Conservation (phyloP, 2,329 filamentous ascomycete genomes). For the Arthroderma sp. region DNA sequence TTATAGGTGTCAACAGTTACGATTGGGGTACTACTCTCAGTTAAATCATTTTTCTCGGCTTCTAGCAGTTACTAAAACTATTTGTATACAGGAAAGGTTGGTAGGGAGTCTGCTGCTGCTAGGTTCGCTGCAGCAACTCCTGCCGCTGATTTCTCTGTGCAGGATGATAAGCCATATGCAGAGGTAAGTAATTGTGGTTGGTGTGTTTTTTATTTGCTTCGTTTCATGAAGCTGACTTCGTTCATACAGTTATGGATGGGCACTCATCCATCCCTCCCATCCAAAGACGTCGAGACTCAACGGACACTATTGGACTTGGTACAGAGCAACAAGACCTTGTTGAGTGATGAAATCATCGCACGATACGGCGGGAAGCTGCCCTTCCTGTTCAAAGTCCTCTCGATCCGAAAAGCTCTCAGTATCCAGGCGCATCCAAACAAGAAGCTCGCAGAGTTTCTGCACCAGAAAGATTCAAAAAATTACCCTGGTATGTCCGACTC, state of each 20-base stretch:
- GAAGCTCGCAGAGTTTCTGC: conserved; percentile 78
- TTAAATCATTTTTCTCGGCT: conserved; percentile 14
- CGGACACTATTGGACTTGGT: conserved; percentile 78
- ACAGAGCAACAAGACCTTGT: conserved; percentile 69
- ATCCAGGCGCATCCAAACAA: conserved; percentile 97
- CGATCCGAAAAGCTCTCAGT: conserved; percentile 86
- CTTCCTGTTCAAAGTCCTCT: conserved; percentile 96
- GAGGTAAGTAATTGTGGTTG: conserved; percentile 48
- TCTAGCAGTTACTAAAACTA: conserved; percentile 17
- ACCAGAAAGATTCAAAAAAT: conserved; percentile 76
- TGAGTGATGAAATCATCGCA: conserved; percentile 58
- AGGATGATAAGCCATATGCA: conserved; percentile 83
- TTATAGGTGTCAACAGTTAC: conserved; percentile 82
- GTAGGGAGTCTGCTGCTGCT: conserved; percentile 73
- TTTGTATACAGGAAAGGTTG: conserved; percentile 57
- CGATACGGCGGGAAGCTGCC: conserved; percentile 73
- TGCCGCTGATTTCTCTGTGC: conserved; percentile 57
- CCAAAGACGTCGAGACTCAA: conserved; percentile 72
- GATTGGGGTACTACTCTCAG: conserved; percentile 60
- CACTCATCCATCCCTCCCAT: conserved; percentile 90
- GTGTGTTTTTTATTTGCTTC: not conserved
- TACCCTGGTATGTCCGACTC: conserved; percentile 51
- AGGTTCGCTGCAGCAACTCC: conserved; percentile 79
- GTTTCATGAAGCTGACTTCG: conserved; percentile 4
- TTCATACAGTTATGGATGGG: conserved; percentile 84